Base-by-base conservation (phyloP, 202 grass and related monocot species). In the Thinopyrum obtusiflorum region DNA sequence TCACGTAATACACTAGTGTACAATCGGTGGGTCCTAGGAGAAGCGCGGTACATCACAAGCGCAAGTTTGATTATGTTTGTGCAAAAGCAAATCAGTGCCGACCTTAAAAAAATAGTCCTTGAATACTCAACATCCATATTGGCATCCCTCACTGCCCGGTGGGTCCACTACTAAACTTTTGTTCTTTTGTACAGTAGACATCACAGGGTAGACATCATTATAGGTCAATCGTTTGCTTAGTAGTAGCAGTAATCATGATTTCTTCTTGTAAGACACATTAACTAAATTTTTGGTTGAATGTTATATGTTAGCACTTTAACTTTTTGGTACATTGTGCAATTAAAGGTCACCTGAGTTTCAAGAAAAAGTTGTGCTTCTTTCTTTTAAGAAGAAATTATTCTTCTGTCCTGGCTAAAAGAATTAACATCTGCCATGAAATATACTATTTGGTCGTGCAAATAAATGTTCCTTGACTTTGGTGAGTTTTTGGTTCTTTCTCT, bases 291-390 rank as follows among this genome's bases (percentile, higher is more conserved):
- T 66, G 65, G 20, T 66, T 59, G 46, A 68, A 68, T 44, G 27
- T 36, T 47, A 76, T 29, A 24, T 32, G 13, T 31, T 75, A 73
- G 0, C 61, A 84, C 89, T 90, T 90, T 90, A 84, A 77, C 85
- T 87, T 90, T 90, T 81, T 21, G 81, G 89, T 87, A 84, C 84
- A 49, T 74, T 68, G 47, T 51, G 47, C 47, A 51, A 51, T 51
- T 51, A 51, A 51, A 51, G 47, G 47, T 51, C 15, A 51, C 47
- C 47, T 51, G 47, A 51, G 47, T 51, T 51, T 51, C 47, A 51
- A 51, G 47, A 51, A 51, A 18, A 51, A 84, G 51, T 28, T 29
- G 27, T 67, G 11, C 21, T 49, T 49, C 7, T 49, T 74, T 47
- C 4, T 4, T 13, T 46, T 46, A 46, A 74, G 42, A 44, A 74